Percentiles rank a stretch among this genome's conserved stretches.
phyloP scores from a whole-genome alignment of 768 basidiomycete species.

The Floccularia luteovirens region DNA sequence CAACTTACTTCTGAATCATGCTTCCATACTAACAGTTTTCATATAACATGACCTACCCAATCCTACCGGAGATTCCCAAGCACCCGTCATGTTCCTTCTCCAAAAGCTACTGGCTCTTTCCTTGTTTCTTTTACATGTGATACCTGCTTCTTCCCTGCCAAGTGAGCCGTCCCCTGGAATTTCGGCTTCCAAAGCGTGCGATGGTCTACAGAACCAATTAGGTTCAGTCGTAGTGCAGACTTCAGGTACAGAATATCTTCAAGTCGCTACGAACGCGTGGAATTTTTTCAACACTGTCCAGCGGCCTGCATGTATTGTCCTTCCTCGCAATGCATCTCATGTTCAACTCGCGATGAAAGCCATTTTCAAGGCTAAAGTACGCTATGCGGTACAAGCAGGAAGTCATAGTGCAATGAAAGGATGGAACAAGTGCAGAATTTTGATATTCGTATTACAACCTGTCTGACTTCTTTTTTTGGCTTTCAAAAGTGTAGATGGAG shows the following conservation, averaged over 20 bases:
- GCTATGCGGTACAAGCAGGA: slow-evolving; percentile 34
- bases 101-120: no score
- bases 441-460: background rate
- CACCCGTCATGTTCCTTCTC: no score
- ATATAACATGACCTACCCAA: no score
- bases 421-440: slow-evolving; percentile 29
- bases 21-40: no score
- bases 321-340: slow-evolving; percentile 19
- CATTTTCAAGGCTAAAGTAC: slow-evolving; percentile 23
- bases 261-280: slow-evolving; percentile 18
- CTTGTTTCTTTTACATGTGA: no score
- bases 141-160: no score
- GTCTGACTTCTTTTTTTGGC: slow-evolving; percentile 4
- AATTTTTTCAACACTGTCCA: slow-evolving; percentile 24
- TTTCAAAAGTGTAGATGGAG: slow-evolving; percentile 25
- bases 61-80: no score
- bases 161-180: no score
- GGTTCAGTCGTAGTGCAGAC: slow-evolving; percentile 17
- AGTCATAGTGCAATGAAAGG: slow-evolving; percentile 32
- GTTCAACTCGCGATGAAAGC: slow-evolving; percentile 28
- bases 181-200: no score
- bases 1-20: no score
- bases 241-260: slow-evolving; percentile 12
- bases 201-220: slow-evolving; percentile 4
- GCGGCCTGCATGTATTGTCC: slow-evolving; percentile 27